Evolutionary conservation across 2,329 filamentous ascomycete genomes (phyloP).

Genomic region (Claviceps citrina): DNA sequence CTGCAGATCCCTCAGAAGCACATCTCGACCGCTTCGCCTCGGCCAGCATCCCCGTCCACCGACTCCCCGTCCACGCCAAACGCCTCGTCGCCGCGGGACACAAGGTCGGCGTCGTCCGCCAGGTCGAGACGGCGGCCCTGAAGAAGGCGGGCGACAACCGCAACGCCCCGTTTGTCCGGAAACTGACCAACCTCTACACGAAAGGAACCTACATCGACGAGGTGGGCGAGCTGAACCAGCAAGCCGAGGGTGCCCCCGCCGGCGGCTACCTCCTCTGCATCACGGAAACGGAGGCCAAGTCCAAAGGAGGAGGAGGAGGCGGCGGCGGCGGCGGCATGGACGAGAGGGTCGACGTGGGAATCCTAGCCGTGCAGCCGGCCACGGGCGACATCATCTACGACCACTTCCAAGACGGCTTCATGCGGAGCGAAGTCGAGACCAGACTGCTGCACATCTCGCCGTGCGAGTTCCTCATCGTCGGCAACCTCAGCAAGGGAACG

Average conservation of each 20-base stretch:
- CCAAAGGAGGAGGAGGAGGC: too few species aligned
- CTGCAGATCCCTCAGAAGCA: conserved; percentile 65
- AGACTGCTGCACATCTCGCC: conserved; percentile 88
- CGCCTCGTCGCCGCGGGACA: conserved; percentile 80
- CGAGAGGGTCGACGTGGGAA: conserved; percentile 81
- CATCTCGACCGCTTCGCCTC: conserved; percentile 87
- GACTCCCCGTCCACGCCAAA: conserved; percentile 86
- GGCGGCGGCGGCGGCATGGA: conserved; percentile 70
- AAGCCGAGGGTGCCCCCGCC: conserved; percentile 30
- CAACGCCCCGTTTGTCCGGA: conserved; percentile 79
- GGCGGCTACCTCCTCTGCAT: conserved; percentile 90
- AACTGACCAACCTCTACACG: conserved; percentile 91
- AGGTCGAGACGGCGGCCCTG: conserved; percentile 85
- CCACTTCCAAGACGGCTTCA: conserved; percentile 91
- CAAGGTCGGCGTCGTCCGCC: conserved; percentile 89
- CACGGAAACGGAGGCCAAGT: conserved; percentile 67
- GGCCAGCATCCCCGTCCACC: conserved; percentile 85
- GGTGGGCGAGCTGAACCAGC: conserved; percentile 57
- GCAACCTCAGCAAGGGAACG: conserved; percentile 74
- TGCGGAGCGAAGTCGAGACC: conserved; percentile 92
- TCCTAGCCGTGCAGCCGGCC: conserved; percentile 86
- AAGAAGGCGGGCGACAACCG: conserved; percentile 93
- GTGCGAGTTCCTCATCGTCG: conserved; percentile 87
- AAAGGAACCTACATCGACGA: conserved; percentile 97
- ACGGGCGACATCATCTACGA: conserved; percentile 96